phyloP scores from a whole-genome alignment of 176 grass and related monocot genomes.

The barley (Hordeum vulgare) region MorexV3_pseudomolecules_assembly NC_058522.1:157066765-157067264 shows the following conservation, averaged over 20 bases:
- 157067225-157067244: no score
- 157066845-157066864: neutral
- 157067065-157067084: no score
- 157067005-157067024: neutral
- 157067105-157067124: no score
- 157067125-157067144: no score
- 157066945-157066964: constrained; percentile 30
- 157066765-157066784: constrained; percentile 62
- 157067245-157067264: no score
- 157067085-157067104: no score
- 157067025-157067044: neutral
- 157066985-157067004: neutral
- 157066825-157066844: constrained; percentile 24
- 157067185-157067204: no score
- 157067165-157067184: no score
- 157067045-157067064: neutral
- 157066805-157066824: neutral
- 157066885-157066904: neutral
- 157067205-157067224: no score
- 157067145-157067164: no score
- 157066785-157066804: constrained; percentile 27
- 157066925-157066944: constrained; percentile 44
- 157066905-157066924: constrained; percentile 39
- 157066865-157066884: constrained; percentile 23
- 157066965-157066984: neutral